These are phyloP conservation scores for Podila horticola DNA, from an alignment of 192 early-diverging fungal species.

Conservation along the genomic window DNA sequence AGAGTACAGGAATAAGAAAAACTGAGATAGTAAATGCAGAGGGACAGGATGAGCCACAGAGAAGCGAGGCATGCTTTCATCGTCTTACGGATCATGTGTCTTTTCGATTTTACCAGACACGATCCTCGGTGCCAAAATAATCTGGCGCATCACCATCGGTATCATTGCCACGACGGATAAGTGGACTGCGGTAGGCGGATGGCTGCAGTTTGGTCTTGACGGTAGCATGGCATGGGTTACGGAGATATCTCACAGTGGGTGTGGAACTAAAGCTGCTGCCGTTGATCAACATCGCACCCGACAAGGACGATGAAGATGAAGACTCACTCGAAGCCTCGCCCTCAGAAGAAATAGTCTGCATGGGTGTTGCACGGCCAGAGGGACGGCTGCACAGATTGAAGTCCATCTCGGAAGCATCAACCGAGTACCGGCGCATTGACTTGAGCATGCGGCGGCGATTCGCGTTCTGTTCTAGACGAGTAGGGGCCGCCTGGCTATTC, in stretches of 20 bases:
- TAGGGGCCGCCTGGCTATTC: slow-evolving; percentile 26
- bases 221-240: slow-evolving; percentile 45
- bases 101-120: slow-evolving; percentile 37
- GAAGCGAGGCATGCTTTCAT: background rate
- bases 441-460: slow-evolving; percentile 50
- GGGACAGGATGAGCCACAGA: background rate
- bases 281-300: slow-evolving; percentile 7
- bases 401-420: slow-evolving; percentile 47
- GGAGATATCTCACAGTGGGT: slow-evolving; percentile 42
- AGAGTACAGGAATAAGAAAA: background rate
- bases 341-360: slow-evolving; percentile 29
- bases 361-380: slow-evolving; percentile 17
- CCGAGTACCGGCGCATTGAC: slow-evolving; percentile 49
- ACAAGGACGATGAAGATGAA: slow-evolving; percentile 2
- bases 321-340: slow-evolving; percentile 3
- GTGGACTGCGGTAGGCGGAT: slow-evolving; percentile 25
- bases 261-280: slow-evolving; percentile 25
- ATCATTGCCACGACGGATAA: slow-evolving; percentile 15
- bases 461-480: slow-evolving; percentile 42
- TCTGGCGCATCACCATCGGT: slow-evolving; percentile 33
- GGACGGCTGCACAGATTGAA: slow-evolving; percentile 30
- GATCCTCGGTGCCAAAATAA: slow-evolving; percentile 45
- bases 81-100: background rate
- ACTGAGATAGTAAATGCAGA: background rate
- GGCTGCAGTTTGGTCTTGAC: slow-evolving; percentile 48